These are phyloP conservation scores for Suaeda aralocaspica DNA, from an alignment of 148 eudicot genomes.

Conservation along the genomic window DNA sequence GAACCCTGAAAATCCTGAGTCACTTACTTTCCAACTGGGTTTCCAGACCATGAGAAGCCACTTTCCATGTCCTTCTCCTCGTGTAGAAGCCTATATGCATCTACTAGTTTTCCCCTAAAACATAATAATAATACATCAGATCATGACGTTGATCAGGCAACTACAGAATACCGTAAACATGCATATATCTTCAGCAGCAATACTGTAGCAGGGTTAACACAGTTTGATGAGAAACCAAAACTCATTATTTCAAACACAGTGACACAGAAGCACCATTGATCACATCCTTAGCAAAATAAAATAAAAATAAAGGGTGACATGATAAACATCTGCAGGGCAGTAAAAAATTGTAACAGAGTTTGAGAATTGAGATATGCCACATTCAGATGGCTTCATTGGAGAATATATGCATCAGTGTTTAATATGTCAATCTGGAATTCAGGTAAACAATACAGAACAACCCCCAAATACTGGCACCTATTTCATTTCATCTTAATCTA, in stretches of 20 bases:
- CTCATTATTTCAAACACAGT: background rate
- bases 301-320: no score
- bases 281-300: no score
- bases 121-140: background rate
- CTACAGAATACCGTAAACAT: background rate
- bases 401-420: no score
- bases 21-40: constrained; percentile 89
- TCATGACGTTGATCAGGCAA: constrained; percentile 11
- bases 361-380: no score
- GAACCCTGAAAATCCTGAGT: background rate
- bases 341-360: no score
- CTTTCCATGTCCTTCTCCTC: constrained; percentile 78
- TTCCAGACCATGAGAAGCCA: constrained; percentile 98
- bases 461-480: background rate
- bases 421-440: background rate
- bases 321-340: no score
- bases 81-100: constrained; percentile 83
- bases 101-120: constrained; percentile 74
- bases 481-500: background rate
- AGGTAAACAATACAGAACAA: background rate
- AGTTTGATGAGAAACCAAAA: background rate
- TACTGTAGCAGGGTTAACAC: background rate
- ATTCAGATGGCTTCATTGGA: no score
- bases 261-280: background rate
- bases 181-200: background rate